Base-by-base conservation (phyloP, 1,139 yeast species). In the Groenewaldozyma auringiensis region DNA sequence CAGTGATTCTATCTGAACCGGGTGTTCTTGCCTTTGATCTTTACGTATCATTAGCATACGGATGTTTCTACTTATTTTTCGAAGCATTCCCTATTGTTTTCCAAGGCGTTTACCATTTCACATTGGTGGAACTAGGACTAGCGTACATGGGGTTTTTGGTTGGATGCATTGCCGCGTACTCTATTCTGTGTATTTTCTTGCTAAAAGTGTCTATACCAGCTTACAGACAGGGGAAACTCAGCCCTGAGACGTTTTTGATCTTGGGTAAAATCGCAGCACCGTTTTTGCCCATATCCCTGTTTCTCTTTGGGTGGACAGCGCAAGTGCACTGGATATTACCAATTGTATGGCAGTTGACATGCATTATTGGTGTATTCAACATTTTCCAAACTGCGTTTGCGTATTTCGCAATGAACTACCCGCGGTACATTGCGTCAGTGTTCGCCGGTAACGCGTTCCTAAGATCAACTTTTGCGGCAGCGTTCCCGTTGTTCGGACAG, bases 251-350 rank as follows among this genome's bases (percentile, higher is more conserved):
- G 2, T 47, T 49, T 40, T 37, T 52, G 33, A 38, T 46, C 11
- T 34, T 52, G 39, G 51, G 51, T 4, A 51, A 50, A 50, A 52
- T 67, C 40, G 79, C 76, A 22, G 78, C 88, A 1, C 61, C 81
- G 35, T 71, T 78, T 21, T 67, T 75, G 60, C 78, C 79, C 0
- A 49, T 65, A 39, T 75, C 78, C 2, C 52, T 75, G 25, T 68
- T 75, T 48, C 61, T 75, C 8, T 72, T 76, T 53, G 78, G 73
- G 2, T 77, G 81, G 81, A 65, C 79, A 2, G 76, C 86, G 3
- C 74, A 77, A 56, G 51, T 83, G 27, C 94, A 84, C 63, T 86
- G 94, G 94, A 79, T 83, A 69, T 83, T 79, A 14, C 88, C 94
- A 14, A 70, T 80, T 36, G 76, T 83, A 20, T 79, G 92, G 0